Base-by-base conservation (phyloP, 106 monocot genomes). In the Acanthochlamys bracteata region DNA sequence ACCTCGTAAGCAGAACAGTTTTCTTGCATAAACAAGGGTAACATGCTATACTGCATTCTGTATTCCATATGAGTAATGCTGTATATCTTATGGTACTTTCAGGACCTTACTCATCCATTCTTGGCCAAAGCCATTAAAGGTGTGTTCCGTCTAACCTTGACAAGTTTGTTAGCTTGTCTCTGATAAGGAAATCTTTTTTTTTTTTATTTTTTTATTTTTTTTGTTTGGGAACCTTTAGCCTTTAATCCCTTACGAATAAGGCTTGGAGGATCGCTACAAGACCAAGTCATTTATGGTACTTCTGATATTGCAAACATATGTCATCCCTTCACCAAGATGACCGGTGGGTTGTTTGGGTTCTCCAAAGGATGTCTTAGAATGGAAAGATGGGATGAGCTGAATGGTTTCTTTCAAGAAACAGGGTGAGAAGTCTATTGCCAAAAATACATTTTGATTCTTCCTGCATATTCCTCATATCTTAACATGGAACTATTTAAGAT, bases 221-320 rank as follows among this genome's bases (percentile, higher is more conserved):
- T 2, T 49, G 2, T 49, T 49, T n/a, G n/a, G 12, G 49, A 12
- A 16, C 19, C 23, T 69, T 25, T 19, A 59, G 59, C 69, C 6
- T 79, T 79, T 39, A 53, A 69, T 27, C 26, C 73, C 52, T 25
- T 79, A 52, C 43, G 89, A 67, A 84, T 95, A 79, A 82, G 94
- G 67, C 65, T 95, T 43, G 94, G 94, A 69, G 94, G 94, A 1
- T 79, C 86, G 25, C 73, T 95, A 73, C 90, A 95, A 78, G 94
- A 95, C 53, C 84, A 74, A 69, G 75, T 95, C 14, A 68, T 82
- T 22, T 95, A 84, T 75, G 90, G 75, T n/a, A n/a, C n/a, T n/a
- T n/a, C n/a, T n/a, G n/a, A n/a, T 1, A 67, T 76, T n/a, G 77
- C 61, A 40, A 62, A 25, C 14, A 20, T 46, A 15, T 93, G 93